Evolutionary conservation across 2,329 filamentous ascomycete genomes (phyloP).

Genomic region (Hypomyces perniciosus): DNA sequence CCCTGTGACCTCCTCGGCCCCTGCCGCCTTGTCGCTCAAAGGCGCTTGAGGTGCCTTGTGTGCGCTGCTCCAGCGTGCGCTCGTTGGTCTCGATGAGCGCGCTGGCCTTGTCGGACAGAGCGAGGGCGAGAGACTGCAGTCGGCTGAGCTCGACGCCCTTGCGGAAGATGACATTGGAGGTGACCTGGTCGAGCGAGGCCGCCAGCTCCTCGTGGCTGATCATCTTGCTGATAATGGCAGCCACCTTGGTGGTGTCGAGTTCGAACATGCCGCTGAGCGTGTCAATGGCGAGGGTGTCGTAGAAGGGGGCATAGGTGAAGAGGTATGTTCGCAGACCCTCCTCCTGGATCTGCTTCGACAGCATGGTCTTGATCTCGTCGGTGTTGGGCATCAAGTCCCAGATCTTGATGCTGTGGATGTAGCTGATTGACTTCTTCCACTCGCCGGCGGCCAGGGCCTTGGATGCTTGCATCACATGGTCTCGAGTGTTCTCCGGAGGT

Average conservation of each 20-base stretch:
- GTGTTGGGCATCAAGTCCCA: constrained; percentile 96
- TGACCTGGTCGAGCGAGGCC: constrained; percentile 95
- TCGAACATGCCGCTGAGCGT: constrained; percentile 95
- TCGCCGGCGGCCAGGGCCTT: constrained; percentile 95
- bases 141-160: constrained; percentile 98
- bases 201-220: constrained; percentile 98
- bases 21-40: constrained; percentile 89
- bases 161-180: constrained; percentile 95
- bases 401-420: constrained; percentile 98
- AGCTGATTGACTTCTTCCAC: constrained; percentile 93
- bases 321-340: constrained; percentile 97
- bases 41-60: constrained; percentile 89
- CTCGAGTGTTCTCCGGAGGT: constrained; percentile 95
- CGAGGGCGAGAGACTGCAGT: constrained; percentile 89
- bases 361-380: constrained; percentile 93
- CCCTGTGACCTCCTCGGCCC: constrained; percentile 59
- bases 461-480: constrained; percentile 98
- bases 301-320: constrained; percentile 98
- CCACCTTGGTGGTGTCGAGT: constrained; percentile 80
- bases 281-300: constrained; percentile 85
- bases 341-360: constrained; percentile 96
- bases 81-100: constrained; percentile 95
- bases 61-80: constrained; percentile 92
- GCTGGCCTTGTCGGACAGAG: constrained; percentile 92
- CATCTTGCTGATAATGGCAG: constrained; percentile 98